These are phyloP conservation scores for Penicillium atrosanguineum DNA, from an alignment of 495 filamentous ascomycete genomes.

Conservation along the genomic window DNA sequence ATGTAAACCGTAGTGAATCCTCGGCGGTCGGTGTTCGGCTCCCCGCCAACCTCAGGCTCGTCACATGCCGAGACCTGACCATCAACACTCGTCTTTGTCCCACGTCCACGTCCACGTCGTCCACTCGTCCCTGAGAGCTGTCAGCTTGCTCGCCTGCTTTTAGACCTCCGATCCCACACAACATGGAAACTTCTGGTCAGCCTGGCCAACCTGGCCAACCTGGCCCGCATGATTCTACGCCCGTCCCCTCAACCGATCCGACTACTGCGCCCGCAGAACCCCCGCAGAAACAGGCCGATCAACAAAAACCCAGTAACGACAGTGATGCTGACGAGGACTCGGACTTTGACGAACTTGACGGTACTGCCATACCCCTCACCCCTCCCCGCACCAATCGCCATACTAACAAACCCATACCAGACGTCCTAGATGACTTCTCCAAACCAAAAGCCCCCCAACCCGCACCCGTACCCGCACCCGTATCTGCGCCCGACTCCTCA, in stretches of 20 bases:
- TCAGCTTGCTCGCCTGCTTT: conserved; percentile 1
- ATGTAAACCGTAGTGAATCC: background rate
- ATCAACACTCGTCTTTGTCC: background rate
- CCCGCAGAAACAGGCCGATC: conserved; percentile 6
- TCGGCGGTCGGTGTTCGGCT: conserved; percentile 28
- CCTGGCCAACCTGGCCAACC: background rate
- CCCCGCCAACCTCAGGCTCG: conserved; percentile 22
- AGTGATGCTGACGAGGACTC: conserved; percentile 44
- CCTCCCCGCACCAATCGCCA: background rate
- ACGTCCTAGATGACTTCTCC: conserved; percentile 87
- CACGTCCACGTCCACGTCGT: background rate
- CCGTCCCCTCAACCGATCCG: background rate
- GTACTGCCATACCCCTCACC: conserved; percentile 37
- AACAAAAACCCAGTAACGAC: conserved; percentile 14
- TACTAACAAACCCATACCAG: conserved; percentile 38
- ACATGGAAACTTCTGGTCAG: conserved; percentile 10
- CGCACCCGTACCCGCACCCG: conserved; percentile 13
- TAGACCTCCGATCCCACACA: background rate
- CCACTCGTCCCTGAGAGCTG: no score
- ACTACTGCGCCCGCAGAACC: conserved; percentile 4
- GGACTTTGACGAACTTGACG: conserved; percentile 90
- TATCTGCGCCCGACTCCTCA: background rate
- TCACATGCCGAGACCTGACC: conserved; percentile 22
- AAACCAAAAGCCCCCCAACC: conserved; percentile 46
- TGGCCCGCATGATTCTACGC: background rate